A percentile compares a stretch with the other conserved stretches of the same genome.
Conservation (phyloP, 2,329 filamentous ascomycete species). For the Neurospora sp. region DNA sequence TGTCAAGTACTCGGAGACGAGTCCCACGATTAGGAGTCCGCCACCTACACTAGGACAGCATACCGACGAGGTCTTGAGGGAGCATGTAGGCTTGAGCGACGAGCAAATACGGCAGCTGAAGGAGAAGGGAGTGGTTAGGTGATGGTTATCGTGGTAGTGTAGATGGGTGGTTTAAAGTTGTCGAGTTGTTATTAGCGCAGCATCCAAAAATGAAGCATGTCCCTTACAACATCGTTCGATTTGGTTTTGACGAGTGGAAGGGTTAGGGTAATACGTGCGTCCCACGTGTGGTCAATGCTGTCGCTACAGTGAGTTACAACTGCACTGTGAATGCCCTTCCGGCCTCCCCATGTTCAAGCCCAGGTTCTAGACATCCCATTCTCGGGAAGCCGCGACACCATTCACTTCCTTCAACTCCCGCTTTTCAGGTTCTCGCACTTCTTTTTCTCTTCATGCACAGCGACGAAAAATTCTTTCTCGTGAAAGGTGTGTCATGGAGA, state of each 20-base stretch:
- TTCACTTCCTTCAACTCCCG: not conserved
- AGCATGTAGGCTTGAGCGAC: slow-evolving; percentile 50
- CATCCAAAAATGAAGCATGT: not conserved
- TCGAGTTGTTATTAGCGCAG: not conserved
- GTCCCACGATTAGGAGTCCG: slow-evolving; percentile 62
- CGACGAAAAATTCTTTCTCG: not conserved
- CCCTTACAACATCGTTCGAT: not conserved
- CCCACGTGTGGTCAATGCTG: not conserved
- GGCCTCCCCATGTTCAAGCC: not conserved
- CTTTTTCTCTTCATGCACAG: not conserved
- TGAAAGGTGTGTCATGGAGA: not conserved
- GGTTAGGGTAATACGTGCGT: not conserved
- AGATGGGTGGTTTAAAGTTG: not conserved
- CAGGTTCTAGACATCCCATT: not conserved
- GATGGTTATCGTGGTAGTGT: slow-evolving; percentile 10
- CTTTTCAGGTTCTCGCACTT: not conserved
- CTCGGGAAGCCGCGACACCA: not conserved
- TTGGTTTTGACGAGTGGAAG: not conserved
- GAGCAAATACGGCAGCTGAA: slow-evolving; percentile 53
- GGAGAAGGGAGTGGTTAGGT: slow-evolving; percentile 55
- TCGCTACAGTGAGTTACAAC: not conserved
- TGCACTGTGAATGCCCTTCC: not conserved
- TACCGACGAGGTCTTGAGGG: slow-evolving; percentile 63
- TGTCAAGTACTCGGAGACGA: slow-evolving; percentile 82
- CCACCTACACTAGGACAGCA: slow-evolving; percentile 84